Base-by-base conservation (phyloP, 805 yeast species). In the Metschnikowia sp. region DNA sequence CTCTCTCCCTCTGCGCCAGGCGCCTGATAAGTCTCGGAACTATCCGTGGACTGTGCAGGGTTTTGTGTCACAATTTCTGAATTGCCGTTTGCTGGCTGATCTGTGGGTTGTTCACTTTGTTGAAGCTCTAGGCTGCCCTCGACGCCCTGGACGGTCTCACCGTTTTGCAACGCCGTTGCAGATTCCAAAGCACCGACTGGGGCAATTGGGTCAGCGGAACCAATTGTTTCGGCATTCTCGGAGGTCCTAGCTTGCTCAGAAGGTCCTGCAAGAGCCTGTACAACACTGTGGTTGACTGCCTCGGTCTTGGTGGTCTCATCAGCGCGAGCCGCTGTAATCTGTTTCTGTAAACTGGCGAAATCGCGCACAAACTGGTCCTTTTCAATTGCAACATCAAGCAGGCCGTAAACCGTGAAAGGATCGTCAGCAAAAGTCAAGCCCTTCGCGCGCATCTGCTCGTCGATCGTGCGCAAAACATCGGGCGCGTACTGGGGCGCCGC, bases 351-450 rank as follows among this genome's bases (percentile, higher is more conserved):
- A 19, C 45, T 38, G 38, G 37, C 36, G 38, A 54, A 55, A 44
- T 55, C 59, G 22, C 48, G 48, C 32, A 39, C 45, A 26, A 55
- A 55, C 44, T 49, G 56, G 29, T 54, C 57, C 10, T 46, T 48
- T 13, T 32, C 39, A 22, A 55, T 36, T 6, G 48, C 22, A 18
- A 55, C 41, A 10, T 39, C 47, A 10, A 55, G 53, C 22, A 35
- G 42, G 30, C 50, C 36, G 44, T 43, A 50, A 15, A 55, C 42
- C 33, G 43, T 46, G 26, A 37, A 32, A 8, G 59, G 52, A 19
- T 53, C 53, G 31, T 54, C 56, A 30, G 39, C 55, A 15, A 52
- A 54, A 7, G 53, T 49, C 37, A 54, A 52, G 10, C 56, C 54
- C 40, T 49, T 47, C 18, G 51, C 52, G 18, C 48, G n/a, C 59